Evolutionary conservation across 73 alveolate genomes (phyloP).

Genomic region (Blepharisma stoltei): DNA sequence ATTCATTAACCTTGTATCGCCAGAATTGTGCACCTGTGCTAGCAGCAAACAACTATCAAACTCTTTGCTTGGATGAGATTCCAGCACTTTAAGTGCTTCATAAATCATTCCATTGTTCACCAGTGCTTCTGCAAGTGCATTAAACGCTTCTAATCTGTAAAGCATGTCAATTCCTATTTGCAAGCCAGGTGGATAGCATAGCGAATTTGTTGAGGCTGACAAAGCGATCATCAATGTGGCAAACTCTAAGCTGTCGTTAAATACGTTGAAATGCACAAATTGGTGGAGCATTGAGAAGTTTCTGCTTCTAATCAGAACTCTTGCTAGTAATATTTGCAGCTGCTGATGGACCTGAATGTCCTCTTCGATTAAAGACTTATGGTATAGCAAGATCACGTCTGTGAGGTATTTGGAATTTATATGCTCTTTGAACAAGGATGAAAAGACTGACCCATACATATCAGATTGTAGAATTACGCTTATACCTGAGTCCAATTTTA

Average conservation of each 20-base stretch:
- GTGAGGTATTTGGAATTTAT: neutral
- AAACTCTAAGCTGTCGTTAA: neutral
- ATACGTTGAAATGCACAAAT: neutral
- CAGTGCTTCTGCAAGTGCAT: neutral
- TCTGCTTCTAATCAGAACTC: neutral
- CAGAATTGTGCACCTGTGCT: no score
- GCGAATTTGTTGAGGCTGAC: no score
- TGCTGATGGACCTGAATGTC: conserved; percentile 16
- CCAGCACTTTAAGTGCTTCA: conserved; percentile 1
- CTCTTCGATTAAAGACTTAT: neutral
- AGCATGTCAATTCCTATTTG: conserved; percentile 26
- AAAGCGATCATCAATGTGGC: neutral
- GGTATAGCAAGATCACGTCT: neutral
- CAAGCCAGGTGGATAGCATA: neutral
- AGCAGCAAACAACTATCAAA: no score
- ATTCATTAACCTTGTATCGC: no score
- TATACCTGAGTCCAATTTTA: neutral
- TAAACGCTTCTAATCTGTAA: neutral
- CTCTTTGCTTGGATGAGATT: neutral
- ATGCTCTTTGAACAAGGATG: neutral
- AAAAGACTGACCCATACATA: neutral
- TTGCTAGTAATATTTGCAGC: neutral
- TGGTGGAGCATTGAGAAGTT: neutral
- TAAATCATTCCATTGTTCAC: neutral
- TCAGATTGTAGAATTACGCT: neutral